Base-by-base conservation (phyloP, 495 filamentous ascomycete genomes). In the Cryomyces minteri region DNA sequence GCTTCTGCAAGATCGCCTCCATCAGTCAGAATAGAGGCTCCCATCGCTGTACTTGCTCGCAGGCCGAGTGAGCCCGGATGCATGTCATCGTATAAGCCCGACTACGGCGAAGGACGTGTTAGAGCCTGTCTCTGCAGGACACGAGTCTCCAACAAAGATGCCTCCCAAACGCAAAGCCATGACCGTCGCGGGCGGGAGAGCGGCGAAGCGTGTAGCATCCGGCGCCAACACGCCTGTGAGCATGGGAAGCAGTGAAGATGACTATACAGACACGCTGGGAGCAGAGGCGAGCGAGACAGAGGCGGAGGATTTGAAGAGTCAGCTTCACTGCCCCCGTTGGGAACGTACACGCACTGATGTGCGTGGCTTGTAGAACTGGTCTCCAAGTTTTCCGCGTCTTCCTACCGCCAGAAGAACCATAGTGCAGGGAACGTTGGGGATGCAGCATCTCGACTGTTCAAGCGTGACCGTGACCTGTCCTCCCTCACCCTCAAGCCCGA, bases 401-500 rank as follows among this genome's bases (percentile, higher is more conserved):
- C 48, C 28, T 57, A 54, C 39, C 14, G 18, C 32, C 43, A 46
- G 39, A 39, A 47, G 30, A 31, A n/a, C n/a, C n/a, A 30, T 25
- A 25, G 18, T 25, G 18, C 18, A 37, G 33, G 28, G 32, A 39
- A 31, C 5, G 46, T 33, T 6, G 31, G 18, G 28, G 30, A 66
- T 57, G 53, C 57, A 34, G 50, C 55, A 31, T 52, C 72, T 68
- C 50, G 63, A 61, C 37, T 69, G 31, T 80, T 77, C 56, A 72
- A 71, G 25, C 72, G 78, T 51, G 18, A 25, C 18, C 77, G 76
- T 48, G 88, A 98, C 61, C 86, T 88, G 54, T 82, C 81, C 5
- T 79, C 80, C 47, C 68, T 94, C 4, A 59, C 68, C 25, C 69
- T 98, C 48, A 96, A 94, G 61, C 74, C 77, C 5, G 88, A 96